phyloP scores from a whole-genome alignment of 345 rosid species.

The Mallotus nudiflorus region DNA sequence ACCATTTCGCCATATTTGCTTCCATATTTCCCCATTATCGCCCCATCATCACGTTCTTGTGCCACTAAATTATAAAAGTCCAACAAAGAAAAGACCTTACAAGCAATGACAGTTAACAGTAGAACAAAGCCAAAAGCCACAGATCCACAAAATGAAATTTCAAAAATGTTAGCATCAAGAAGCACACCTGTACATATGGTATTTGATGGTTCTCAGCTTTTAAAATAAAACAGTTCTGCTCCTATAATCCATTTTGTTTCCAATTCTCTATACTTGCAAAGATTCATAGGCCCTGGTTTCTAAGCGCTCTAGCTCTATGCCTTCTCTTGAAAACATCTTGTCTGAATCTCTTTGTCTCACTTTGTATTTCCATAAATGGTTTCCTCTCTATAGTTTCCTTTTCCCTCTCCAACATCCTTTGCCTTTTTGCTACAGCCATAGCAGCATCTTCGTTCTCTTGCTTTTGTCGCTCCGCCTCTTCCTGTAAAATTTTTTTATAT shows the following conservation, averaged over 20 bases:
- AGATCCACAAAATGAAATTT: not conserved
- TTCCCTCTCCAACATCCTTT: constrained; percentile 55
- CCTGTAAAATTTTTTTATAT: constrained; percentile 32
- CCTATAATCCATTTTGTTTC: not conserved
- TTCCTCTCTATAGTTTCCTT: constrained; percentile 53
- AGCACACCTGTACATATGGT: constrained; percentile 16
- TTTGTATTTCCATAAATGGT: constrained; percentile 54
- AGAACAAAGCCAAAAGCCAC: not conserved
- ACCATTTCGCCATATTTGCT: too few species aligned
- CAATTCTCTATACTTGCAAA: constrained; percentile 1
- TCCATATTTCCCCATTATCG: too few species aligned
- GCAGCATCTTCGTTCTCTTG: constrained; percentile 42
- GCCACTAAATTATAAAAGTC: too few species aligned
- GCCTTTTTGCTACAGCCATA: constrained; percentile 51
- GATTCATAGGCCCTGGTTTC: constrained; percentile 31
- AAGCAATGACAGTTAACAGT: not conserved
- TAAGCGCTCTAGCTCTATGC: constrained; percentile 54
- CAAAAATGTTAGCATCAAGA: not conserved
- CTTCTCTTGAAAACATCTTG: constrained; percentile 71
- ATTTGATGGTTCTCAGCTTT: constrained; percentile 5
- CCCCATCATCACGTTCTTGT: too few species aligned
- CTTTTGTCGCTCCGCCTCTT: constrained; percentile 47
- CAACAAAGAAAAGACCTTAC: not conserved
- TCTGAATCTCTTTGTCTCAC: constrained; percentile 63
- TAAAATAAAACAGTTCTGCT: not conserved